phyloP scores from a whole-genome alignment of 2,329 filamentous ascomycete species.

The Ampelomyces quisqualis region DNA sequence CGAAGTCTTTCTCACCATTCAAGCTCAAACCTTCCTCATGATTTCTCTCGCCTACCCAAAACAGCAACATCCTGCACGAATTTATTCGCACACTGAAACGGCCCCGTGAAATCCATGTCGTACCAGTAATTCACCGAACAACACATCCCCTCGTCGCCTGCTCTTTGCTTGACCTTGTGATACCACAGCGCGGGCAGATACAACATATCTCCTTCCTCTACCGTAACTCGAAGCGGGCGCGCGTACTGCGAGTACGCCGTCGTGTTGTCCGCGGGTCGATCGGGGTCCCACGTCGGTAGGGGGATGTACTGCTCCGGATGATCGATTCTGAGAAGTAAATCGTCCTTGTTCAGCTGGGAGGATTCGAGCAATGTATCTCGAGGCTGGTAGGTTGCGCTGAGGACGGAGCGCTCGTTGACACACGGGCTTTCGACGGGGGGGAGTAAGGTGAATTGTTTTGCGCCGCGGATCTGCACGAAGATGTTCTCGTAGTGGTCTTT shows the following conservation, averaged over 20 bases:
- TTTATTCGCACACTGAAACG: slow-evolving; percentile 62
- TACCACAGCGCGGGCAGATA: slow-evolving; percentile 81
- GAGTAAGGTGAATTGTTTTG: slow-evolving; percentile 73
- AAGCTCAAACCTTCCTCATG: background rate
- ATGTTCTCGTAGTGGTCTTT: slow-evolving; percentile 86
- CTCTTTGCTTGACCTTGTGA: slow-evolving; percentile 76
- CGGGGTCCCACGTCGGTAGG: slow-evolving; percentile 75
- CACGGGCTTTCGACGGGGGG: slow-evolving; percentile 70
- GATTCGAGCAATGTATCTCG: slow-evolving; percentile 11
- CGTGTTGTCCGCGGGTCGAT: slow-evolving; percentile 48
- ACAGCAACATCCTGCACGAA: slow-evolving; percentile 49
- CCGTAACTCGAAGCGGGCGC: slow-evolving; percentile 64
- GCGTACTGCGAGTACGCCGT: slow-evolving; percentile 63
- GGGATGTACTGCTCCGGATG: slow-evolving; percentile 55
- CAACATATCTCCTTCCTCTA: slow-evolving; percentile 74
- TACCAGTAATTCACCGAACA: slow-evolving; percentile 86
- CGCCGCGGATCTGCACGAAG: slow-evolving; percentile 72
- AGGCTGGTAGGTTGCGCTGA: slow-evolving; percentile 59
- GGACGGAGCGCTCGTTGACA: slow-evolving; percentile 63
- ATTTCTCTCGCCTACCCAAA: background rate
- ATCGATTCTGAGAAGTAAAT: slow-evolving; percentile 38
- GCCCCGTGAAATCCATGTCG: slow-evolving; percentile 74
- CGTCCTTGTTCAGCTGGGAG: slow-evolving; percentile 1
- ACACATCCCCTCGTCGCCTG: slow-evolving; percentile 67
- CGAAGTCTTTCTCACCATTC: slow-evolving; percentile 1